Conservation (phyloP, 176 grass and related monocot genomes). For the Zea mays region DNA sequence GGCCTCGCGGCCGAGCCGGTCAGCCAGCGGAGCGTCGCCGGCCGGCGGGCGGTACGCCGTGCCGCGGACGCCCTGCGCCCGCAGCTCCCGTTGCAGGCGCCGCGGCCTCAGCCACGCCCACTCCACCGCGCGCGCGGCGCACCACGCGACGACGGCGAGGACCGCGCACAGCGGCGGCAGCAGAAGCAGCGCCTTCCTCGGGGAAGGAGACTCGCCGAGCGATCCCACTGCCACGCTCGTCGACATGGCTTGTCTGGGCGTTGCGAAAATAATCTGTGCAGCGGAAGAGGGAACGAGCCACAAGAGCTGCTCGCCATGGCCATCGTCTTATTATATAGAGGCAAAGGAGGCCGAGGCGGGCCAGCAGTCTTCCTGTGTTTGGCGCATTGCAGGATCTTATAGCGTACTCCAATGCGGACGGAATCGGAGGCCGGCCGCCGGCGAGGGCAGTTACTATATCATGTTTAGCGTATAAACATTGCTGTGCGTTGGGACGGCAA, state of each 20-base stretch:
- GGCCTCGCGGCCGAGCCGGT: slow-evolving; percentile 37
- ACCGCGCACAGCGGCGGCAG: background rate
- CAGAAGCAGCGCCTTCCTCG: background rate
- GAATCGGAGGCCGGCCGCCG: too few relatives aligned
- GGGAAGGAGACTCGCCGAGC: background rate
- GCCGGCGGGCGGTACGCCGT: slow-evolving; percentile 29
- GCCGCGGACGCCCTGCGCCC: slow-evolving; percentile 48
- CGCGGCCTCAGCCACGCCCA: slow-evolving; percentile 47
- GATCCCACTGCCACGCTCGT: background rate
- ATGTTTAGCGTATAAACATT: too few relatives aligned
- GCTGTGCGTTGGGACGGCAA: too few relatives aligned
- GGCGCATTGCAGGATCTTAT: too few relatives aligned
- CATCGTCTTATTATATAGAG: too few relatives aligned
- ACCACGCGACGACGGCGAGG: slow-evolving; percentile 23
- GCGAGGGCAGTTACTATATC: too few relatives aligned
- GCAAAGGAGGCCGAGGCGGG: too few relatives aligned
- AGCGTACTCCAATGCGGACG: too few relatives aligned
- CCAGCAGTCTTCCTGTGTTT: too few relatives aligned
- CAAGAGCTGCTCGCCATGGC: background rate
- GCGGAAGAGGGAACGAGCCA: background rate
- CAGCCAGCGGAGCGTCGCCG: slow-evolving; percentile 35
- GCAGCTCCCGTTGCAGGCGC: slow-evolving; percentile 29
- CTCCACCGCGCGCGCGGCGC: slow-evolving; percentile 21
- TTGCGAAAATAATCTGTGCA: too few relatives aligned
- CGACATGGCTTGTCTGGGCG: background rate